Evolutionary conservation across 2,329 filamentous ascomycete species (phyloP), one percentile per base, ranked within the genome.

Genomic region (Alternaria triticina): DNA sequence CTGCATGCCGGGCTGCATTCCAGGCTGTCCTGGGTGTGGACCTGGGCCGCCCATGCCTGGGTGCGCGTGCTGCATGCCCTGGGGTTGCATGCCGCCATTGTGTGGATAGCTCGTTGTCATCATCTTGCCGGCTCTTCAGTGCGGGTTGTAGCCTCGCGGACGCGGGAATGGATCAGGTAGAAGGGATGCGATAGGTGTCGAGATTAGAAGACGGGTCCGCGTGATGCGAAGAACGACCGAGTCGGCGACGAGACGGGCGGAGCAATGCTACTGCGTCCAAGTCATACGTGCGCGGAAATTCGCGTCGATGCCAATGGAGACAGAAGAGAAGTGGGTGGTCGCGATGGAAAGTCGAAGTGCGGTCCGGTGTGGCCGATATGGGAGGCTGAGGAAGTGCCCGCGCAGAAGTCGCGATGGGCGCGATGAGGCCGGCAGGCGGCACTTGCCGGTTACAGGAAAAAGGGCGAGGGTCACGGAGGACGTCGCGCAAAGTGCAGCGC

Each of bases 11-110:
- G 90, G 90, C 57, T 84, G 86, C 79, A 91, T 90, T 44, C 88
- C 60, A n/a, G 56, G 89, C 76, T 91, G 90, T 70, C 87, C 90
- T 57, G 88, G 89, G 71, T 90, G 91, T 55, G 91, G 90, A 74
- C 88, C 88, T 77, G 91, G 89, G 33, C 88, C 88, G 43, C 86
- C 85, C 83, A 89, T 88, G 65, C 47, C 59, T 40, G 87, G 87
- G 70, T 89, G 88, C 55, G 85, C 87, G 67, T 87, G 87, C 67
- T 87, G 86, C 69, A 91, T 88, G 70, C 89, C 90, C 67, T 90
- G 89, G 78, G 91, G 90, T 73, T 89, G 90, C 88, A 93, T 91
- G 77, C 85, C 87, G 69, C 89, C 89, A 83, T 92, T 85, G 77
- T 86, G 90, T 80, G 90, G 89, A 78, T 86, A 91, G 75, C 87